Evolutionary conservation across 257 asterid species (phyloP).

Genomic region (Gentiana dahurica): DNA sequence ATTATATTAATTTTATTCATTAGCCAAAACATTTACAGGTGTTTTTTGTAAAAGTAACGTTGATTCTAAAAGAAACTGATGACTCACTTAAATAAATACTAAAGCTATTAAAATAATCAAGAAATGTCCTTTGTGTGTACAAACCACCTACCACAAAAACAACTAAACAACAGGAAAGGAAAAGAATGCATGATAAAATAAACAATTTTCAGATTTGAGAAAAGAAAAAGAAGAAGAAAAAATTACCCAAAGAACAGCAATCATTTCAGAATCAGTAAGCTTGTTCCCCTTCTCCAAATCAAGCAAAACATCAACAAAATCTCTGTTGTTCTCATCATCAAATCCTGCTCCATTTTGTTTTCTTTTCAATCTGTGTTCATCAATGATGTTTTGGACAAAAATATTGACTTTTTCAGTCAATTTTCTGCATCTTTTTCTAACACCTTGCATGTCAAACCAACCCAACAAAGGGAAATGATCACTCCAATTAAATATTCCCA

Average conservation of each 20-base stretch:
- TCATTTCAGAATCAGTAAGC: conserved; percentile 56
- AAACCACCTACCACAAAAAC: background rate
- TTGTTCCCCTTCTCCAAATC: conserved; percentile 48
- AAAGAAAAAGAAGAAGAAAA: background rate
- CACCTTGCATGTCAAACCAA: conserved; percentile 67
- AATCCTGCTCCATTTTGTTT: background rate
- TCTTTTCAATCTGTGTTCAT: conserved; percentile 44
- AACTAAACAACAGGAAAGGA: background rate
- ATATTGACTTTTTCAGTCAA: conserved; percentile 34
- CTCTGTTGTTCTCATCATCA: conserved; percentile 25
- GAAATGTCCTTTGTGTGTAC: background rate
- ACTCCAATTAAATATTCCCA: conserved; percentile 65
- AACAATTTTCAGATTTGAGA: background rate
- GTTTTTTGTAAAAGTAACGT: too few species aligned
- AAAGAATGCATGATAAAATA: background rate
- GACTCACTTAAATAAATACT: too few species aligned
- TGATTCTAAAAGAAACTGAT: too few species aligned
- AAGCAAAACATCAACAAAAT: conserved; percentile 68
- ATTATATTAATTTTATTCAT: too few species aligned
- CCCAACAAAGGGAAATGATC: conserved; percentile 67
- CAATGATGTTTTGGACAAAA: conserved; percentile 51
- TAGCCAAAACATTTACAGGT: too few species aligned
- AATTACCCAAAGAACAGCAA: conserved; percentile 85
- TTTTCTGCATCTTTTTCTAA: conserved; percentile 45
- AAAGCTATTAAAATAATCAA: too few species aligned